A percentile compares a stretch with the other conserved stretches of the same genome.
phyloP scores from a whole-genome alignment of 2,329 filamentous ascomycete genomes.

The Pseudocercospora crystallina region DNA sequence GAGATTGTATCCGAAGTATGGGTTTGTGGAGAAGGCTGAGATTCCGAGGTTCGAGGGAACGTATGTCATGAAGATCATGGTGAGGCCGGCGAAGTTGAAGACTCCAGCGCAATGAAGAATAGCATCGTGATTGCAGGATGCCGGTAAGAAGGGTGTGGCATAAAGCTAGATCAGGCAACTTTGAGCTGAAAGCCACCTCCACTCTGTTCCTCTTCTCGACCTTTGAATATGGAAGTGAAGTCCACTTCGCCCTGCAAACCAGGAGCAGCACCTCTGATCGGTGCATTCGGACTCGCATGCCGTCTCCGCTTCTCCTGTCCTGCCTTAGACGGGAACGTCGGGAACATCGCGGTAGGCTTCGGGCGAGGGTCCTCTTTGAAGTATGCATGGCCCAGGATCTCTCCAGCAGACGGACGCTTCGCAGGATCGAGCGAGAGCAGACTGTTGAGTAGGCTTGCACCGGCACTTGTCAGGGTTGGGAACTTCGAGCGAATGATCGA shows the following conservation, averaged over 20 bases:
- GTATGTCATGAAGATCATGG: conserved; percentile 7
- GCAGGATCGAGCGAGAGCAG: conserved; percentile 75
- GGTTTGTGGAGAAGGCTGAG: conserved; percentile 5
- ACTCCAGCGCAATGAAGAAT: not conserved
- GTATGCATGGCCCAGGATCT: conserved; percentile 78
- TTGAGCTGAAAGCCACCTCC: conserved; percentile 48
- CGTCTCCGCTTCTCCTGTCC: conserved; percentile 79
- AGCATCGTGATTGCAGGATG: not conserved
- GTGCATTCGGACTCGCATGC: conserved; percentile 77
- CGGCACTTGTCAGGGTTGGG: conserved; percentile 75
- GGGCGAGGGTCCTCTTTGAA: conserved; percentile 87
- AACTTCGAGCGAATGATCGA: conserved; percentile 71
- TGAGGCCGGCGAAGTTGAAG: conserved; percentile 4
- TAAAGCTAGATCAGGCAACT: conserved; percentile 24
- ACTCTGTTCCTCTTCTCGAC: conserved; percentile 47
- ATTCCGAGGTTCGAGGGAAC: conserved; percentile 6
- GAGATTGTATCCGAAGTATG: conserved; percentile 6
- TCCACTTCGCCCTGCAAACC: conserved; percentile 42
- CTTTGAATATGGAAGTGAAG: conserved; percentile 52
- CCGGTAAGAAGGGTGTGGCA: no score
- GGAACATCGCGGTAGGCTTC: conserved; percentile 89
- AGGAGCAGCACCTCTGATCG: conserved; percentile 62
- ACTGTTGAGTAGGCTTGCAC: conserved; percentile 65
- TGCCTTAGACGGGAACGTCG: conserved; percentile 93
- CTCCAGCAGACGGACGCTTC: conserved; percentile 66